Percentiles rank a stretch among this genome's conserved stretches.
phyloP scores from a whole-genome alignment of 352 stramenopile genomes.

The Bremia lactucae region DNA sequence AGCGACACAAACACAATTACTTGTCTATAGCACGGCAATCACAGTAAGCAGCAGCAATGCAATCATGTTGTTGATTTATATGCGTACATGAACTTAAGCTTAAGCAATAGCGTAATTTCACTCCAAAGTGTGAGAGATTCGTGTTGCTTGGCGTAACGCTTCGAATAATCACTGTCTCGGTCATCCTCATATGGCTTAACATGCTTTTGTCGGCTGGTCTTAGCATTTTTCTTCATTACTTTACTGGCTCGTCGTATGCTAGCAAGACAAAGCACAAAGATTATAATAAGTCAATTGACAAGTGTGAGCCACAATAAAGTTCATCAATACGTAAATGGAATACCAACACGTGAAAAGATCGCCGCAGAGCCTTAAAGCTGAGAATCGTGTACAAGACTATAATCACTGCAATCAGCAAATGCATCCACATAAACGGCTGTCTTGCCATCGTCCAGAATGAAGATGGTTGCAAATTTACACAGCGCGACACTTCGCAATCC shows the following conservation, averaged over 20 bases:
- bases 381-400: conserved; percentile 51
- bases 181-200: no score
- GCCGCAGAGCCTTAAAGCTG: conserved; percentile 38
- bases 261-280: background rate
- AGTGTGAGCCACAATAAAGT: no score
- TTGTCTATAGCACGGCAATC: conserved; percentile 26
- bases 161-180: conserved; percentile 4
- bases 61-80: conserved; percentile 42
- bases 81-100: conserved; percentile 41
- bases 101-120: conserved; percentile 35
- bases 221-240: conserved; percentile 4
- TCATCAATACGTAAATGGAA: no score
- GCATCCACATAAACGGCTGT: conserved; percentile 68
- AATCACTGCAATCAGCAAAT: conserved; percentile 42
- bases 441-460: conserved; percentile 46
- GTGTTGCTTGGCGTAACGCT: background rate
- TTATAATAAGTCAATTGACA: no score
- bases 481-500: conserved; percentile 49
- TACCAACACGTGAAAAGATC: conserved; percentile 42
- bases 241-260: conserved; percentile 14
- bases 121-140: conserved; percentile 13
- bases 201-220: background rate
- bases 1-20: conserved; percentile 44
- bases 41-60: conserved; percentile 7
- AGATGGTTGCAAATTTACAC: conserved; percentile 18